phyloP scores from a whole-genome alignment of 2,329 filamentous ascomycete genomes.

The Thermomyces lanuginosus region DNA sequence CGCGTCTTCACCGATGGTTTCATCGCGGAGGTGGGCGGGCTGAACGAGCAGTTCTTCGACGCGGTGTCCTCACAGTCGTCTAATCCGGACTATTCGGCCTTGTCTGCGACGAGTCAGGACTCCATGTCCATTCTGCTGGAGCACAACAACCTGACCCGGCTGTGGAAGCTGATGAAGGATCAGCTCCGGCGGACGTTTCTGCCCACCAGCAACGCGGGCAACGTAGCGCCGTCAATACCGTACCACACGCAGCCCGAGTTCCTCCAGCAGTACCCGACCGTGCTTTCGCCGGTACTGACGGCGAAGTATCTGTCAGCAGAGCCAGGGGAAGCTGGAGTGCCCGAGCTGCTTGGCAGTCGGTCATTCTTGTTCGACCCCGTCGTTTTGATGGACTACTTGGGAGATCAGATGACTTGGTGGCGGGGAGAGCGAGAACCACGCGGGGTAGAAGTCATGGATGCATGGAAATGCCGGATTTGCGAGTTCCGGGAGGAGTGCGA shows the following conservation, averaged over 20 bases:
- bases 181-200: slow-evolving; percentile 40
- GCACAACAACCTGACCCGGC: slow-evolving; percentile 42
- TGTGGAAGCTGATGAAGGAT: slow-evolving; percentile 48
- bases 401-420: slow-evolving; percentile 72
- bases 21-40: slow-evolving; percentile 52
- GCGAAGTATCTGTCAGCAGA: slow-evolving; percentile 27
- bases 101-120: slow-evolving; percentile 23
- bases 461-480: slow-evolving; percentile 73
- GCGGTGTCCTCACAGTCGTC: slow-evolving; percentile 17
- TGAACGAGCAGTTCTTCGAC: slow-evolving; percentile 53
- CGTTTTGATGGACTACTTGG: slow-evolving; percentile 49
- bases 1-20: slow-evolving; percentile 62
- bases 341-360: slow-evolving; percentile 35
- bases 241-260: slow-evolving; percentile 18
- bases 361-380: slow-evolving; percentile 50
- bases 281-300: slow-evolving; percentile 29
- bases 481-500: slow-evolving; percentile 65
- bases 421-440: slow-evolving; percentile 52
- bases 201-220: slow-evolving; percentile 7
- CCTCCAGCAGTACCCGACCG: slow-evolving; percentile 21
- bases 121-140: slow-evolving; percentile 36
- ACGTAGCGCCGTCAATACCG: slow-evolving; percentile 15
- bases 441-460: slow-evolving; percentile 69
- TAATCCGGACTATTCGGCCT: slow-evolving; percentile 12
- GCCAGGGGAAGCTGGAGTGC: slow-evolving; percentile 3